Percentiles rank a stretch among this genome's conserved stretches.
Conservation (phyloP, 495 filamentous ascomycete species). For the Platismatia glauca region DNA sequence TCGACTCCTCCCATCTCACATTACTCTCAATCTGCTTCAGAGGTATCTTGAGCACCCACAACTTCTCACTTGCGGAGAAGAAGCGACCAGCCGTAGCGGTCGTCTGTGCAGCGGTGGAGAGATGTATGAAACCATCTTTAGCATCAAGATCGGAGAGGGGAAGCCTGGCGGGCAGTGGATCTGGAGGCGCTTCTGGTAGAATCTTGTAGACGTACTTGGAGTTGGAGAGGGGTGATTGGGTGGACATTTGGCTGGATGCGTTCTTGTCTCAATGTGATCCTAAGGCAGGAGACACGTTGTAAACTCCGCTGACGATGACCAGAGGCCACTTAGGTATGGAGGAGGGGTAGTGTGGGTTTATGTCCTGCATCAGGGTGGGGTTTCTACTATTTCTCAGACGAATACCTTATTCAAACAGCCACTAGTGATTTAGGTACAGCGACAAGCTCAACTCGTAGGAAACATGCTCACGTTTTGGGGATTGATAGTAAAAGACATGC, state of each 20-base stretch:
- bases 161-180: slow-evolving; percentile 39
- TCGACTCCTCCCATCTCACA: slow-evolving; percentile 36
- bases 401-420: neutral
- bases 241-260: neutral
- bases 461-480: too few species aligned
- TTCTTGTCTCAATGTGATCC: neutral
- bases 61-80: slow-evolving; percentile 28
- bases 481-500: too few species aligned
- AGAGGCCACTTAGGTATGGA: too few species aligned
- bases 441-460: neutral
- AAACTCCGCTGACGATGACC: too few species aligned
- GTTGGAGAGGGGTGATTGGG: slow-evolving; percentile 22
- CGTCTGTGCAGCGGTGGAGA: slow-evolving; percentile 41
- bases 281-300: too few species aligned
- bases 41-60: slow-evolving; percentile 41
- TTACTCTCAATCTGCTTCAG: slow-evolving; percentile 30
- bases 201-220: slow-evolving; percentile 46
- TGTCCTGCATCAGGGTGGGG: too few species aligned
- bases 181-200: slow-evolving; percentile 34
- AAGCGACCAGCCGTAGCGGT: slow-evolving; percentile 42
- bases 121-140: slow-evolving; percentile 45
- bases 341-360: too few species aligned
- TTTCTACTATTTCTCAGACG: neutral
- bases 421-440: neutral
- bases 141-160: slow-evolving; percentile 43